phyloP scores from a whole-genome alignment of 2,329 filamentous ascomycete genomes.

The Fusarium coffeatum region DNA sequence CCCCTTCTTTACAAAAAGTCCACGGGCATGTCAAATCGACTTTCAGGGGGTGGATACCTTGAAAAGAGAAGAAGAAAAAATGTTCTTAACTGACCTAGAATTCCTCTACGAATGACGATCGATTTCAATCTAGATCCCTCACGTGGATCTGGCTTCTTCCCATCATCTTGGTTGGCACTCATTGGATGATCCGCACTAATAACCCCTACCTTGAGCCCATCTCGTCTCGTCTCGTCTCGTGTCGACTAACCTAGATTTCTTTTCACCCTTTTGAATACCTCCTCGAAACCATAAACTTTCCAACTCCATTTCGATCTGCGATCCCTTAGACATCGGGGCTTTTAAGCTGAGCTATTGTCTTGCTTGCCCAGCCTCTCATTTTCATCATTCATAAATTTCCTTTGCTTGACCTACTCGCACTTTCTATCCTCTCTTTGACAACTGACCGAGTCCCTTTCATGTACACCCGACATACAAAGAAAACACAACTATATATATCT shows the following conservation, averaged over 20 bases:
- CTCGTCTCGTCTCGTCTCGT: slow-evolving; percentile 6
- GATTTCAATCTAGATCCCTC: slow-evolving; percentile 27
- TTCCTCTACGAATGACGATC: slow-evolving; percentile 26
- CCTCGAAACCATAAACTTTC: slow-evolving; percentile 26
- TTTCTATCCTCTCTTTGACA: background rate
- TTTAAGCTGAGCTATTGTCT: slow-evolving; percentile 14
- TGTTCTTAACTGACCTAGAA: slow-evolving; percentile 13
- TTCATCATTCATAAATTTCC: background rate
- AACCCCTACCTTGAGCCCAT: slow-evolving; percentile 1
- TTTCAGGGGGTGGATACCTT: slow-evolving; percentile 27
- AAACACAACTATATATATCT: background rate
- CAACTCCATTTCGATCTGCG: background rate
- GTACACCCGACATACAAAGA: background rate
- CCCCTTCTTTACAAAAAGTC: slow-evolving; percentile 2
- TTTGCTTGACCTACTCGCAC: background rate
- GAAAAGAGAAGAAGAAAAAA: background rate
- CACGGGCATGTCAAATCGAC: slow-evolving; percentile 29
- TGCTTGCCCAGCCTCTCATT: slow-evolving; percentile 2
- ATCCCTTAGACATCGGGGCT: slow-evolving; percentile 4
- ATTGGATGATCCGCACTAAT: slow-evolving; percentile 27
- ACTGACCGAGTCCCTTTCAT: background rate
- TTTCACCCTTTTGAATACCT: slow-evolving; percentile 18
- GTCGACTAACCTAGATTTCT: background rate
- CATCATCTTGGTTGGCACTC: slow-evolving; percentile 16
- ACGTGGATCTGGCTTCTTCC: slow-evolving; percentile 23